Conservation (phyloP, 73 alveolate genomes). For the Effrenium voratum region DNA sequence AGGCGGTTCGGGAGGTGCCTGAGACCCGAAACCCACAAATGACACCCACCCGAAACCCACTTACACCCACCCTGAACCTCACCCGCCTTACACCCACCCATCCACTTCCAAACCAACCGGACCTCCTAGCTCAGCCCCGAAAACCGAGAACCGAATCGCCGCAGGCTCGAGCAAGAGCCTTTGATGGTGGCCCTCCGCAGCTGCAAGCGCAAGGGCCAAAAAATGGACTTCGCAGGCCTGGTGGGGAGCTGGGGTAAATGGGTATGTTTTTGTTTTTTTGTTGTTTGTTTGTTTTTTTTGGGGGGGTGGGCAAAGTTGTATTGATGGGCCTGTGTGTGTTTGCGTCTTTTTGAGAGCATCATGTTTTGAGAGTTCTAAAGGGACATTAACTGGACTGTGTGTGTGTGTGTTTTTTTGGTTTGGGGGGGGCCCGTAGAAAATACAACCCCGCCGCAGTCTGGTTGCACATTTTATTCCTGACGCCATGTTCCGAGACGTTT, state of each 20-base stretch:
- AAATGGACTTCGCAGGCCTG: constrained; percentile 74
- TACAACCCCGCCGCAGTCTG: too few species aligned
- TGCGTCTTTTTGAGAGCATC: neutral
- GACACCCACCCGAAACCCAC: neutral
- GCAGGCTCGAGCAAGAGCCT: constrained; percentile 87
- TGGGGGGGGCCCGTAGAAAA: neutral
- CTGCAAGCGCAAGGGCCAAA: constrained; percentile 42
- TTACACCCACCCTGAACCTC: too few species aligned
- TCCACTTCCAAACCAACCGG: too few species aligned
- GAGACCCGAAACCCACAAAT: neutral
- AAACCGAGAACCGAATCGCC: too few species aligned
- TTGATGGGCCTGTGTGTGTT: neutral
- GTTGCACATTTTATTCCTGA: too few species aligned
- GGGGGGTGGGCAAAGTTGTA: neutral
- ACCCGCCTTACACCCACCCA: too few species aligned
- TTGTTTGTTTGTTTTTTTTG: neutral
- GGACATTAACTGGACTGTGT: neutral
- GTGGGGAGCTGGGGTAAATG: neutral
- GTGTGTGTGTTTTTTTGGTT: neutral
- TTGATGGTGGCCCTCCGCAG: constrained; percentile 70
- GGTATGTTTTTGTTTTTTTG: neutral
- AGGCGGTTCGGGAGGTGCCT: neutral
- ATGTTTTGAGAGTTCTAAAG: neutral
- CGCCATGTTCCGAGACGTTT: too few species aligned
- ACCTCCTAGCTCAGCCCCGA: too few species aligned